Evolutionary conservation across 805 yeast species (phyloP).

Genomic region (Myxozyma monticola): DNA sequence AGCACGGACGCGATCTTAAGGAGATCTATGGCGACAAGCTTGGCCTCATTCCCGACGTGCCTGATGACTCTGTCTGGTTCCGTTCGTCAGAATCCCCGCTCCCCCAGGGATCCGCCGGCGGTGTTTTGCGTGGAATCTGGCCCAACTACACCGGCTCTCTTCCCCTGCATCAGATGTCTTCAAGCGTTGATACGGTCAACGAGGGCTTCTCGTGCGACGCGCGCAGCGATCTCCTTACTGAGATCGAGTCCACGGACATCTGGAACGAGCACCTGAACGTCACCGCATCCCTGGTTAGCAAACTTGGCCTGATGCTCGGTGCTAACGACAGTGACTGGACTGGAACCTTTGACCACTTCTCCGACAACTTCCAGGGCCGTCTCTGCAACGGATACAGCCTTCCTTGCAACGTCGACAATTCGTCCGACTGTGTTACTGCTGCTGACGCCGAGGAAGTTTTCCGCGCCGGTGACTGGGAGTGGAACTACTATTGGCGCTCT

Average conservation of each 20-base stretch:
- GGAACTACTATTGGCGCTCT: slow-evolving; percentile 43
- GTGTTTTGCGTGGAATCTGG: slow-evolving; percentile 43
- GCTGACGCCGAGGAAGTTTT: slow-evolving; percentile 44
- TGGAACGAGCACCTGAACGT: slow-evolving; percentile 44
- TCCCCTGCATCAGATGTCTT: slow-evolving; percentile 39
- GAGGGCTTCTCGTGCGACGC: slow-evolving; percentile 41
- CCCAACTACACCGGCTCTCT: slow-evolving; percentile 38
- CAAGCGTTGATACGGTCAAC: slow-evolving; percentile 42
- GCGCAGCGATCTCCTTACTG: slow-evolving; percentile 36
- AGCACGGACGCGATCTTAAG: slow-evolving; percentile 45
- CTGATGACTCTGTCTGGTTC: slow-evolving; percentile 40
- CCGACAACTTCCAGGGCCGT: slow-evolving; percentile 46
- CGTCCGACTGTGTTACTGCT: slow-evolving; percentile 36
- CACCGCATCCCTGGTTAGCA: slow-evolving; percentile 45
- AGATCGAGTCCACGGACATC: slow-evolving; percentile 36
- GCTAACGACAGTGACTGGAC: slow-evolving; percentile 31
- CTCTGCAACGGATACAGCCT: slow-evolving; percentile 43
- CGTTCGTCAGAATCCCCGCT: slow-evolving; percentile 45
- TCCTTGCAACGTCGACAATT: slow-evolving; percentile 37
- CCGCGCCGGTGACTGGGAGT: slow-evolving; percentile 48
- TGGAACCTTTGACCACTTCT: slow-evolving; percentile 44
- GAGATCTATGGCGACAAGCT: slow-evolving; percentile 42
- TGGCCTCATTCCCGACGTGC: slow-evolving; percentile 40
- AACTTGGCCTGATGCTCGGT: slow-evolving; percentile 40
- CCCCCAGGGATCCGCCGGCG: slow-evolving; percentile 46